These are phyloP conservation scores for Aspergillus neotritici DNA, from an alignment of 2,329 filamentous ascomycete genomes.

Conservation along the genomic window DNA sequence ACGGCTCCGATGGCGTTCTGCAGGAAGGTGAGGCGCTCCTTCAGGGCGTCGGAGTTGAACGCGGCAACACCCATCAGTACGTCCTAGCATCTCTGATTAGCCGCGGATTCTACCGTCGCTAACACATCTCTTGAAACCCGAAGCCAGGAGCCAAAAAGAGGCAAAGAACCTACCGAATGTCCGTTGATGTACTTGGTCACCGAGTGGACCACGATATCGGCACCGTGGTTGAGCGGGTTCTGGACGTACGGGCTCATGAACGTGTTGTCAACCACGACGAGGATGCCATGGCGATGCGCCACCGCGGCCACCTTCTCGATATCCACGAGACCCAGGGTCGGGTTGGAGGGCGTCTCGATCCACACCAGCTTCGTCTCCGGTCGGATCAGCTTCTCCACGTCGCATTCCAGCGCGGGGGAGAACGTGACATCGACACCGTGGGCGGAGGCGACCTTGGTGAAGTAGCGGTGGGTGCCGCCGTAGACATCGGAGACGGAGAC, in stretches of 20 bases:
- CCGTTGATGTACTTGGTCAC: conserved; percentile 99
- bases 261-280: conserved; percentile 98
- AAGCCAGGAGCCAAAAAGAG: not conserved
- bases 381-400: conserved; percentile 78
- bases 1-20: conserved; percentile 97
- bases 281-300: conserved; percentile 81
- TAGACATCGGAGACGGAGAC: conserved; percentile 97
- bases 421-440: conserved; percentile 95
- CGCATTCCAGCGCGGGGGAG: conserved; percentile 82
- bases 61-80: conserved; percentile 97
- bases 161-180: conserved; percentile 52
- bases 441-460: conserved; percentile 92
- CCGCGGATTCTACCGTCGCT: conserved; percentile 5
- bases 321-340: conserved; percentile 86
- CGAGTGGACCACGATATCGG: conserved; percentile 92
- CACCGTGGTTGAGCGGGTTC: conserved; percentile 90
- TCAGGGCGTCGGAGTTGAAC: conserved; percentile 80
- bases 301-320: conserved; percentile 77
- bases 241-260: conserved; percentile 96
- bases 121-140: too few relatives aligned
- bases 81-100: conserved; percentile 48
- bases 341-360: conserved; percentile 95
- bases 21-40: conserved; percentile 74
- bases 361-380: conserved; percentile 89
- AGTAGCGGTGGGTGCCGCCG: conserved; percentile 96